phyloP scores from a whole-genome alignment of 2,329 filamentous ascomycete species.

The Aureobasidium sp. region DNA sequence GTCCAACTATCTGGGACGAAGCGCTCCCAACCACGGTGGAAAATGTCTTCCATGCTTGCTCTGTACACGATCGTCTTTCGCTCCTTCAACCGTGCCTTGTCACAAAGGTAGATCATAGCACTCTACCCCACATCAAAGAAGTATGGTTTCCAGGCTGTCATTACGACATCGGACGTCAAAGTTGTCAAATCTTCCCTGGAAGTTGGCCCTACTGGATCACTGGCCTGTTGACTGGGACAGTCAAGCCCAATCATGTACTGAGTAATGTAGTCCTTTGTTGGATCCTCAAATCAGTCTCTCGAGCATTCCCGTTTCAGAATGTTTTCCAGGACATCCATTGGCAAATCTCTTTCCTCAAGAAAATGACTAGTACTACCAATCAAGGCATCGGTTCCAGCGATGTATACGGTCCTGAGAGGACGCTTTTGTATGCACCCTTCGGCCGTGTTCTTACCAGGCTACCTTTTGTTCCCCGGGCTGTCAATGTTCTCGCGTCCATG shows the following conservation, averaged over 20 bases:
- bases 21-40: constrained; percentile 27
- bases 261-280: constrained; percentile 28
- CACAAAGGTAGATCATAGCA: constrained; percentile 17
- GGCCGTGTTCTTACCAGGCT: constrained; percentile 22
- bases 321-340: constrained; percentile 24
- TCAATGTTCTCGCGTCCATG: background rate
- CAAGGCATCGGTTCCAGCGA: constrained; percentile 27
- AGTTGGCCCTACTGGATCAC: constrained; percentile 25
- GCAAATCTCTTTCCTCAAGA: constrained; percentile 20
- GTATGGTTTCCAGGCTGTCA: constrained; percentile 33
- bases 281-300: constrained; percentile 24
- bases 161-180: constrained; percentile 32
- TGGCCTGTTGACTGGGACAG: constrained; percentile 23
- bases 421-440: constrained; percentile 25
- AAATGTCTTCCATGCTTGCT: constrained; percentile 28
- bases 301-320: constrained; percentile 17
- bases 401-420: constrained; percentile 25
- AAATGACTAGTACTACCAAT: constrained; percentile 17
- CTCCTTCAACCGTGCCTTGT: constrained; percentile 29
- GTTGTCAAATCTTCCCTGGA: constrained; percentile 30
- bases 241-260: constrained; percentile 31
- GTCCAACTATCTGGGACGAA: constrained; percentile 31
- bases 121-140: constrained; percentile 22
- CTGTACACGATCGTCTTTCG: constrained; percentile 31
- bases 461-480: background rate